Conservation (phyloP, 2,329 filamentous ascomycete genomes). For the Dothistroma pini region DNA sequence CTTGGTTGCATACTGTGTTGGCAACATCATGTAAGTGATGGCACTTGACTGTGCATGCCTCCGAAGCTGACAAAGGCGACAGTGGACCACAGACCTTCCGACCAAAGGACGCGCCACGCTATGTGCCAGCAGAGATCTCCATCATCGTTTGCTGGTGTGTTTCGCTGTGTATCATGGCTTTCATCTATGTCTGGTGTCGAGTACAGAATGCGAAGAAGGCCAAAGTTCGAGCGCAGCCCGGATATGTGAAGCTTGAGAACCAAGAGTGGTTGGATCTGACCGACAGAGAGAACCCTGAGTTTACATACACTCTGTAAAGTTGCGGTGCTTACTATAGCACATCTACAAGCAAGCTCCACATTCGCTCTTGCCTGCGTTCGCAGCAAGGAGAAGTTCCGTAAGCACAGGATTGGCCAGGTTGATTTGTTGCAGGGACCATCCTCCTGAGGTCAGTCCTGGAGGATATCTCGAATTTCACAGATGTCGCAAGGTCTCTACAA, state of each 20-base stretch:
- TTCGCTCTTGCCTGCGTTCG: too few relatives aligned
- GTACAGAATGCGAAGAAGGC: slow-evolving; percentile 59
- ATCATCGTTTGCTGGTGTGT: slow-evolving; percentile 58
- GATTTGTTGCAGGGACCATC: too few relatives aligned
- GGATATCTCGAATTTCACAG: too few relatives aligned
- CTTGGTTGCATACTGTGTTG: slow-evolving; percentile 49
- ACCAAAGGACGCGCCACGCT: slow-evolving; percentile 55
- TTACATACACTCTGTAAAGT: slow-evolving; percentile 47
- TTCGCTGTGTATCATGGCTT: slow-evolving; percentile 53
- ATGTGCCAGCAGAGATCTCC: slow-evolving; percentile 61
- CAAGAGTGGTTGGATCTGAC: slow-evolving; percentile 64
- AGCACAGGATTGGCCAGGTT: too few relatives aligned
- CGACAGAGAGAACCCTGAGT: slow-evolving; percentile 60
- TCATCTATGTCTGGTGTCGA: slow-evolving; percentile 61
- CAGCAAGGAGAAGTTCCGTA: too few relatives aligned
- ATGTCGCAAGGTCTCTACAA: too few relatives aligned
- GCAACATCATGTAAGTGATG: slow-evolving; percentile 37
- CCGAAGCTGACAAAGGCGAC: slow-evolving; percentile 3
- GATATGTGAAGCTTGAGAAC: slow-evolving; percentile 60
- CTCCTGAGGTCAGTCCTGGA: too few relatives aligned
- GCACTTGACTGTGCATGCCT: neutral
- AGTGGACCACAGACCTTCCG: slow-evolving; percentile 53
- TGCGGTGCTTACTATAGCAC: too few relatives aligned
- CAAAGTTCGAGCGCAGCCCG: slow-evolving; percentile 47
- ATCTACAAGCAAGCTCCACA: too few relatives aligned